These are phyloP conservation scores for Rhodotorula sp. DNA, from an alignment of 1,284 basidiomycete species.

Conservation along the genomic window DNA sequence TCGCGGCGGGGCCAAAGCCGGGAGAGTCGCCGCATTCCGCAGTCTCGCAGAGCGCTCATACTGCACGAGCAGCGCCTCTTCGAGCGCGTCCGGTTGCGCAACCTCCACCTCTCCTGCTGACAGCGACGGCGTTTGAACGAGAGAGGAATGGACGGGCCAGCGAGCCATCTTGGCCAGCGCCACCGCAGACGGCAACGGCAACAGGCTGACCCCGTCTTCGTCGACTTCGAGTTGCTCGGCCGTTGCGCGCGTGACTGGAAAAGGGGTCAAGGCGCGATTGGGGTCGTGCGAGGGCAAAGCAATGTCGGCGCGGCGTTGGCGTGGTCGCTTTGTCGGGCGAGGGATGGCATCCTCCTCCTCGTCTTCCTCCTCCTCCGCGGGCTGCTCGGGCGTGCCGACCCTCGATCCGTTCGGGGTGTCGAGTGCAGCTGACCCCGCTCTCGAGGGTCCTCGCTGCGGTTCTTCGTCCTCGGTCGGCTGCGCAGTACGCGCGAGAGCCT, in stretches of 20 bases:
- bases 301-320: background rate
- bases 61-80: background rate
- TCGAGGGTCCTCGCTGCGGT: too few relatives aligned
- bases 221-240: background rate
- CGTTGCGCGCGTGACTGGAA: background rate
- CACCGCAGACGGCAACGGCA: conserved; percentile 10
- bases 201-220: conserved; percentile 1
- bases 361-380: background rate
- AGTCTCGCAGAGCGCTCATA: background rate
- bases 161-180: conserved; percentile 18
- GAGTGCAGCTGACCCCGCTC: too few relatives aligned
- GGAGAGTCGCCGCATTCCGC: background rate
- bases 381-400: too few relatives aligned
- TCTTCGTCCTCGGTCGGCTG: background rate
- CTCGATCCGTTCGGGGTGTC: too few relatives aligned
- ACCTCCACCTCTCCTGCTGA: background rate
- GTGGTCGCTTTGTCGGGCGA: background rate
- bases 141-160: conserved; percentile 9
- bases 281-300: background rate
- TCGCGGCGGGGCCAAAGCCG: background rate
- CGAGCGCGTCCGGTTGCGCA: background rate
- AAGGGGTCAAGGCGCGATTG: background rate
- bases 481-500: background rate
- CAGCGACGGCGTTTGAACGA: background rate
- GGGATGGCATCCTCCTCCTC: background rate